Conservation (phyloP, 176 grass and related monocot genomes). For the Oryza meyeriana region DNA sequence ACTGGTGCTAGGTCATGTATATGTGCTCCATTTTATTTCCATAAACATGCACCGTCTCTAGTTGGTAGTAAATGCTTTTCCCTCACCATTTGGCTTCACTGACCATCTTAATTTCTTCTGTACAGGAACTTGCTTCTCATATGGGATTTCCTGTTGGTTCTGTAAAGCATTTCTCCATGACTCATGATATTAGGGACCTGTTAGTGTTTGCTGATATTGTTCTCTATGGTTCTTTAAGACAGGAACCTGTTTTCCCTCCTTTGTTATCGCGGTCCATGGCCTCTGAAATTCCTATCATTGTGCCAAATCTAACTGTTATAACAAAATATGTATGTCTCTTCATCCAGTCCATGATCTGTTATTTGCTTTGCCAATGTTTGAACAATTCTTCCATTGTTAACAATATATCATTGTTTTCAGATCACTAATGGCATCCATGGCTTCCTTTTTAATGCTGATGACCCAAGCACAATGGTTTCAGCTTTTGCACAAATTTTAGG, state of each 20-base stretch:
- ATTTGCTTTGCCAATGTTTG: slow-evolving; percentile 11
- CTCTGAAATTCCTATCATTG: slow-evolving; percentile 76
- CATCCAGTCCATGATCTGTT: slow-evolving; percentile 22
- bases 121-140: slow-evolving; percentile 69
- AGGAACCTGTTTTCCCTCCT: slow-evolving; percentile 85
- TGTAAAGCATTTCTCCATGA: slow-evolving; percentile 69
- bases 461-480: slow-evolving; percentile 47
- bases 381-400: slow-evolving; percentile 3
- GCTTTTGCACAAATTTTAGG: slow-evolving; percentile 64
- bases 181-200: slow-evolving; percentile 61
- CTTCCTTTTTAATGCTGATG: slow-evolving; percentile 67
- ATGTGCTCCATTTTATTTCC: slow-evolving; percentile 1
- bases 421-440: slow-evolving; percentile 67
- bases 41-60: background rate
- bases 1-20: slow-evolving; percentile 1
- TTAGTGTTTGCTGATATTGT: slow-evolving; percentile 70
- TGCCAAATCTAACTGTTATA: slow-evolving; percentile 82
- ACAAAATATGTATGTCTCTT: slow-evolving; percentile 75
- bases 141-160: slow-evolving; percentile 73
- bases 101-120: slow-evolving; percentile 27
- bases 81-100: background rate
- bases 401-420: slow-evolving; percentile 48
- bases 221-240: slow-evolving; percentile 75
- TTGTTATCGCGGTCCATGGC: slow-evolving; percentile 79
- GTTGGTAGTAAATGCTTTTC: slow-evolving; percentile 6